These are phyloP conservation scores for Penicillium occitanis DNA, from an alignment of 2,329 filamentous ascomycete species.

Conservation along the genomic window DNA sequence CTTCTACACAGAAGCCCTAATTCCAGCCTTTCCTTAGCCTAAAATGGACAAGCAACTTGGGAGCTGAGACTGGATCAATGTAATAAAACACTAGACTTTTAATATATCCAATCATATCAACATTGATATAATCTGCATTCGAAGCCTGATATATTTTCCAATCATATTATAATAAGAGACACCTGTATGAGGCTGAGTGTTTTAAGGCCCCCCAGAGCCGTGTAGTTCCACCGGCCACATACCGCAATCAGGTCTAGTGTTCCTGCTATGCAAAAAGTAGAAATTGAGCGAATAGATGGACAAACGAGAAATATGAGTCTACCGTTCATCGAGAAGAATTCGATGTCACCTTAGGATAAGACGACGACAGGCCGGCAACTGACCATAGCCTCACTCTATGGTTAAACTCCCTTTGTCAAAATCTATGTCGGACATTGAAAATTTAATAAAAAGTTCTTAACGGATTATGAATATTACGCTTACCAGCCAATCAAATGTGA, in stretches of 20 bases:
- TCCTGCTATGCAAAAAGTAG: not conserved
- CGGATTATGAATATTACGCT: not conserved
- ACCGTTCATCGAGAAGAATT: not conserved
- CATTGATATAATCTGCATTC: not conserved
- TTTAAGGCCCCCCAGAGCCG: not conserved
- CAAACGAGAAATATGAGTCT: not conserved
- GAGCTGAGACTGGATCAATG: not conserved
- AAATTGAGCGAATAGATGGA: not conserved
- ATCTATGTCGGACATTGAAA: not conserved
- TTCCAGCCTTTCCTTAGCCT: not conserved
- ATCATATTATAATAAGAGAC: not conserved
- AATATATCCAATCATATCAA: not conserved
- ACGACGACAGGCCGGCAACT: not conserved
- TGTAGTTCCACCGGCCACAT: not conserved
- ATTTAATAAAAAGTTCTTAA: not conserved
- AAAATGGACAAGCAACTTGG: not conserved
- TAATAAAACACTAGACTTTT: not conserved
- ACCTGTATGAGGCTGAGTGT: not conserved
- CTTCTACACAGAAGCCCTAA: not conserved
- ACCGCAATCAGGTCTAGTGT: not conserved
- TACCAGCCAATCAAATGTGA: not conserved
- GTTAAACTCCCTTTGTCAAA: not conserved
- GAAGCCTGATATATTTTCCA: not conserved
- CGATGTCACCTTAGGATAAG: not conserved
- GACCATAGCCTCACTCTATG: not conserved